Conservation (phyloP, 2,329 filamentous ascomycete genomes). For the Penicillium sp. region DNA sequence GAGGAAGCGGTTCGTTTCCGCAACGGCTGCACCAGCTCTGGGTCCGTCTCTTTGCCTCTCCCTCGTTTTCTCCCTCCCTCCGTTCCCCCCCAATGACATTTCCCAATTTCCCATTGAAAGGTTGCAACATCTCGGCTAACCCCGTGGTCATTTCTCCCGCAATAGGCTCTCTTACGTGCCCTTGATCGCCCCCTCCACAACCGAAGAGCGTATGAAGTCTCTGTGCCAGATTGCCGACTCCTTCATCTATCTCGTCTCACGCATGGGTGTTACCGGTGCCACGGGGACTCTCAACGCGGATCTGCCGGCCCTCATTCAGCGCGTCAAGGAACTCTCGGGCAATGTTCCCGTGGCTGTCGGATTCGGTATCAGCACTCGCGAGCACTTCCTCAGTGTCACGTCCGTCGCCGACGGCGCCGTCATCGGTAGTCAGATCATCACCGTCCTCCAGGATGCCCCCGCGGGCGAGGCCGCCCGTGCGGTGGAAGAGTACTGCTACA, state of each 20-base stretch:
- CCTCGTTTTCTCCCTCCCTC: not conserved
- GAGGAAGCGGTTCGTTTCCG: constrained; percentile 57
- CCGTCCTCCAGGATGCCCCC: constrained; percentile 61
- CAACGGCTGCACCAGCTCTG: constrained; percentile 70
- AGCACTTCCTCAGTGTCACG: constrained; percentile 79
- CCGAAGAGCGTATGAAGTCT: constrained; percentile 80
- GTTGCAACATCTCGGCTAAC: no score
- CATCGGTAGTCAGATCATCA: constrained; percentile 89
- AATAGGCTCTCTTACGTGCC: constrained; percentile 67
- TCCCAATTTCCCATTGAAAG: no score
- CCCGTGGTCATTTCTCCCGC: no score
- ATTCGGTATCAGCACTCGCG: constrained; percentile 86
- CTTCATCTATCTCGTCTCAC: constrained; percentile 94
- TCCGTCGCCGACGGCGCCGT: constrained; percentile 84
- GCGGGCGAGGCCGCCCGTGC: constrained; percentile 58
- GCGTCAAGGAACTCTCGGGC: constrained; percentile 82
- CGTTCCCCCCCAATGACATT: no score
- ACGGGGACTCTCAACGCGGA: constrained; percentile 71
- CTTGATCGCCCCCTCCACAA: constrained; percentile 84
- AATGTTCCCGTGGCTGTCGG: constrained; percentile 82
- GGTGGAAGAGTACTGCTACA: constrained; percentile 77
- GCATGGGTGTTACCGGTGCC: constrained; percentile 90
- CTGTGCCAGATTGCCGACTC: constrained; percentile 92
- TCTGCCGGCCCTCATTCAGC: constrained; percentile 68
- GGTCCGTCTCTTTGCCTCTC: constrained; percentile 44